phyloP scores from a whole-genome alignment of 2,329 filamentous ascomycete genomes.

The Phialophora macrospora region DNA sequence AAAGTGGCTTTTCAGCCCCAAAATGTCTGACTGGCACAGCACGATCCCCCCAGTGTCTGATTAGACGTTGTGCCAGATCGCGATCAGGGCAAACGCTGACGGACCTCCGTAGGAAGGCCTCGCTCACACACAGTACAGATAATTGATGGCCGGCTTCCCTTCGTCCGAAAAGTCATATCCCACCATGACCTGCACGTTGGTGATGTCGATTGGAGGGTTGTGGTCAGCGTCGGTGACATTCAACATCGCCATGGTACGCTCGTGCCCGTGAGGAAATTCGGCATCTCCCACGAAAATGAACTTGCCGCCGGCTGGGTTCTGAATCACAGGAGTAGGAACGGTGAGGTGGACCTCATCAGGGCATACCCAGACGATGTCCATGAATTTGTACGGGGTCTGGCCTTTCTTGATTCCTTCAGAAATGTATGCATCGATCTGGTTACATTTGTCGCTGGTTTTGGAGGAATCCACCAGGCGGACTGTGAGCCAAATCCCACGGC shows the following conservation, averaged over 20 bases:
- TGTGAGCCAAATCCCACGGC: not conserved
- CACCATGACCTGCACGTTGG: slow-evolving; percentile 3
- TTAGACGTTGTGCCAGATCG: not conserved
- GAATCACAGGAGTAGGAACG: not conserved
- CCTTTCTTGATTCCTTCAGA: not conserved
- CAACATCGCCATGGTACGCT: slow-evolving; percentile 5
- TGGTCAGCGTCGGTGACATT: not conserved
- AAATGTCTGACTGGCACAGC: not conserved
- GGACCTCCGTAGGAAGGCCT: not conserved
- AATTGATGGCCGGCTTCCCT: not conserved
- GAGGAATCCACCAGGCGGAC: not conserved
- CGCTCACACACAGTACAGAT: not conserved
- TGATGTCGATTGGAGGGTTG: not conserved
- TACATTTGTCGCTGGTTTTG: slow-evolving; percentile 1
- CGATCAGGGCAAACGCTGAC: not conserved
- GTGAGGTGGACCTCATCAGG: not conserved
- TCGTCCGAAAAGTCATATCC: not conserved
- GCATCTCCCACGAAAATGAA: not conserved
- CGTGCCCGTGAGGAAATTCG: not conserved
- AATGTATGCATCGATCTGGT: not conserved
- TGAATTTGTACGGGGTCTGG: not conserved
- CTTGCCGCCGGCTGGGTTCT: not conserved
- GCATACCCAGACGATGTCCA: not conserved
- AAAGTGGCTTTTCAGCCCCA: not conserved
- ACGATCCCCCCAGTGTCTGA: too few species aligned